These are phyloP conservation scores for Russula olivacea DNA, from an alignment of 768 basidiomycete genomes.

Conservation along the genomic window DNA sequence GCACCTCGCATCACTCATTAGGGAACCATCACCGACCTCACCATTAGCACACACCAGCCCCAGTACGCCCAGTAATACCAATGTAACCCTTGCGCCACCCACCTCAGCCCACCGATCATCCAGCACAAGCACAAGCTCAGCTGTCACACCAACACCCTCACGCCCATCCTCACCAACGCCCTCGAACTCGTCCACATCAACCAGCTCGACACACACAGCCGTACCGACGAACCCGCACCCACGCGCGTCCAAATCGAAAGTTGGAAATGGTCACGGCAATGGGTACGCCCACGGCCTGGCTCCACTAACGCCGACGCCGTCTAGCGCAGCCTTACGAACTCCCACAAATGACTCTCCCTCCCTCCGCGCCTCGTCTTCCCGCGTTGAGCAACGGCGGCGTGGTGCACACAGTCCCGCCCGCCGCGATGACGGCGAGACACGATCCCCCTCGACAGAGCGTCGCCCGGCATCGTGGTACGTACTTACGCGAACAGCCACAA, in stretches of 20 bases:
- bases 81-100: not conserved
- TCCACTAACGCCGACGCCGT: conserved; percentile 11
- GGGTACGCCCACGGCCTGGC: not conserved
- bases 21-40: not conserved
- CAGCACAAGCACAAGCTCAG: not conserved
- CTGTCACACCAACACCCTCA: conserved; percentile 21
- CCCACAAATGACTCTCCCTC: not conserved
- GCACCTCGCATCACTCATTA: conserved; percentile 8
- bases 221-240: conserved; percentile 21
- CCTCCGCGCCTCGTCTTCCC: conserved; percentile 3
- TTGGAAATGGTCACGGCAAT: not conserved
- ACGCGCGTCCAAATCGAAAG: not conserved
- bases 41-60: not conserved
- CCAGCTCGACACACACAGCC: conserved; percentile 24
- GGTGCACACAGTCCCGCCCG: not conserved
- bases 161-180: conserved; percentile 24
- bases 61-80: not conserved
- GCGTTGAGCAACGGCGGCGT: not conserved
- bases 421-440: not conserved
- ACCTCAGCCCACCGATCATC: not conserved
- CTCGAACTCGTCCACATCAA: conserved; percentile 20
- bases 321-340: not conserved
- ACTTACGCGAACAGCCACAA: not conserved
- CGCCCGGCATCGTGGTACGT: not conserved
- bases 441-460: not conserved